These are phyloP conservation scores for Flaveria trinervia DNA, from an alignment of 129 eudicot genomes.

Conservation along the genomic window DNA sequence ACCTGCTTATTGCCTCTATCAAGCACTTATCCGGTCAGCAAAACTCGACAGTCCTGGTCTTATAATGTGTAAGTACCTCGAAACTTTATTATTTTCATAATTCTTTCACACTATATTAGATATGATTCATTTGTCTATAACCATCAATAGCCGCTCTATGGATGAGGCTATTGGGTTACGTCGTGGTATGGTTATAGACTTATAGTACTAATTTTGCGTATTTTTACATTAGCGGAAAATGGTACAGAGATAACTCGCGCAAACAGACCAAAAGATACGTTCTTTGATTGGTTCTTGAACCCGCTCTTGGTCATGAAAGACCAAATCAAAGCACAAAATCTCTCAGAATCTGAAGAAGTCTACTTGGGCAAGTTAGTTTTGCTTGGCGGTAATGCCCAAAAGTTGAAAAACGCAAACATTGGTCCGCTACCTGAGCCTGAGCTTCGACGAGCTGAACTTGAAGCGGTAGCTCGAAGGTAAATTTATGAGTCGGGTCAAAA, in stretches of 20 bases:
- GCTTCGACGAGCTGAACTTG: slow-evolving; percentile 77
- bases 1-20: slow-evolving; percentile 77
- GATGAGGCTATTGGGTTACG: too few relatives aligned
- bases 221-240: slow-evolving; percentile 50
- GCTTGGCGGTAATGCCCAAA: slow-evolving; percentile 50
- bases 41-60: slow-evolving; percentile 66
- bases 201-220: background rate
- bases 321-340: slow-evolving; percentile 76
- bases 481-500: slow-evolving; percentile 7
- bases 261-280: slow-evolving; percentile 72
- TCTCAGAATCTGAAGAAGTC: slow-evolving; percentile 62
- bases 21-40: slow-evolving; percentile 64
- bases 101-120: background rate
- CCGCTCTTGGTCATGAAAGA: slow-evolving; percentile 85
- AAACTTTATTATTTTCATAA: slow-evolving; percentile 1
- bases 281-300: slow-evolving; percentile 83
- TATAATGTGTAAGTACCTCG: slow-evolving; percentile 54
- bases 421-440: slow-evolving; percentile 74
- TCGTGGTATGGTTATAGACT: too few relatives aligned
- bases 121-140: background rate
- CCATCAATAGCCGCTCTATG: too few relatives aligned
- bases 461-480: slow-evolving; percentile 90
- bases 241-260: slow-evolving; percentile 67
- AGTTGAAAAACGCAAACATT: slow-evolving; percentile 49
- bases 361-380: slow-evolving; percentile 70